Percentiles rank a stretch among this genome's conserved stretches.
phyloP scores from a whole-genome alignment of 108 stramenopile species.

The Epithemia pelagica region DNA sequence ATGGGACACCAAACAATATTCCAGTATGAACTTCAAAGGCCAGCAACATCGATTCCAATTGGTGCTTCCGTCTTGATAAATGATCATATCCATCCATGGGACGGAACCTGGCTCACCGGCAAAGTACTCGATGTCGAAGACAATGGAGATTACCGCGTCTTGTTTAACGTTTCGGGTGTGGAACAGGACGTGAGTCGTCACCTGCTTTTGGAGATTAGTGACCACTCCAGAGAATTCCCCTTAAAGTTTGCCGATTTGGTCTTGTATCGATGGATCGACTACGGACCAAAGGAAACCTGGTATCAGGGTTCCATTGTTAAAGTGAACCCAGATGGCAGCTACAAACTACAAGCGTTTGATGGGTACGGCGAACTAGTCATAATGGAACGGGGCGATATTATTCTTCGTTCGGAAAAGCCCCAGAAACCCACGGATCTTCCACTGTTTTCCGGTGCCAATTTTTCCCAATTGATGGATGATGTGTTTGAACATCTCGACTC shows the following conservation, averaged over 20 bases:
- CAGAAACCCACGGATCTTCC: background rate
- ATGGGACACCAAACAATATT: conserved; percentile 51
- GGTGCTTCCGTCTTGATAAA: conserved; percentile 1
- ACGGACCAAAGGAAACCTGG: background rate
- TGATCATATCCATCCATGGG: background rate
- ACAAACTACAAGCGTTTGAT: background rate
- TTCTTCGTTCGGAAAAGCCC: background rate
- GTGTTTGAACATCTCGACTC: background rate
- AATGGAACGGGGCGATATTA: background rate
- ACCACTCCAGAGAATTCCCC: background rate
- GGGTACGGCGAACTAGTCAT: background rate
- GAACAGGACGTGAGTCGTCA: background rate
- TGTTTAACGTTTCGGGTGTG: background rate
- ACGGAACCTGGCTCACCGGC: background rate
- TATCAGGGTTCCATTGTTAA: background rate
- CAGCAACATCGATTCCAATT: conserved; percentile 12
- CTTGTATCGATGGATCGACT: background rate
- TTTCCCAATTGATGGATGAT: background rate
- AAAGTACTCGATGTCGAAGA: background rate
- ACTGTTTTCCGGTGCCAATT: conserved; percentile 1
- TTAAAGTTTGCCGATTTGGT: conserved; percentile 12
- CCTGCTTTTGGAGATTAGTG: background rate
- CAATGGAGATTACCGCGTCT: background rate
- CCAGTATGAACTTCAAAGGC: conserved; percentile 29
- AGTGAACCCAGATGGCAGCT: background rate